Evolutionary conservation across 495 filamentous ascomycete genomes (phyloP), one percentile per base, ranked within the genome.

Genomic region (Glonium stellatum): DNA sequence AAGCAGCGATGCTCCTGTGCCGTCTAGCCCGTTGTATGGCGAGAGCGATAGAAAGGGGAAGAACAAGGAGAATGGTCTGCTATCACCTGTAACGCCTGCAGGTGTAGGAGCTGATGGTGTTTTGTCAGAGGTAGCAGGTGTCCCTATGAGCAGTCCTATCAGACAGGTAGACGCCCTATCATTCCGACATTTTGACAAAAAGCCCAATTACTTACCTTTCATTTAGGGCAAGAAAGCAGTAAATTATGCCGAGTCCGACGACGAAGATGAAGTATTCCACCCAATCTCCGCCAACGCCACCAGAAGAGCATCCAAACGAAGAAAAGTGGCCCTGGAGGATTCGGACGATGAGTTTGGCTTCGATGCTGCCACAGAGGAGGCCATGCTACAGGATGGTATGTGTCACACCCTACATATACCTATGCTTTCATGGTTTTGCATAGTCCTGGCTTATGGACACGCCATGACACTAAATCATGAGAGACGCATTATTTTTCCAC

Each of bases 321-420:
- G 70, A 44, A 69, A 62, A 35, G 67, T 74, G 12, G 71, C 62
- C 52, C 41, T 71, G 35, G 75, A 76, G 19, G 86, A 88, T 23
- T 81, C 84, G 42, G 86, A 88, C 37, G 87, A 91, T 31, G 85
- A 87, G n/a, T 90, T 90, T 67, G 74, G 78, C 5, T 78, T 79
- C 21, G 81, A 80, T 51, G 81, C 66, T 13, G 79, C 73, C 2
- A 79, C 78, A 1, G 76, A 71, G 39, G 79, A 68, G 19, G 79
- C 79, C 6, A 77, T 78, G 25, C 82, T 87, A 22, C 83, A 88
- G 69, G 79, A 85, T 67, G 80, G 78, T 75, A 75, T 55, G 72
- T 58, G 34, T 48, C 13, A 57, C 12, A 18, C 18, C 39, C 18
- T 18, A 44, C 13, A 2, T 18, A 1, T 44, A 4, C 13, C 39